Percentiles rank a stretch among this genome's conserved stretches.
Conservation (phyloP, 768 basidiomycete genomes). For the Hirschioporus abietinus region DNA sequence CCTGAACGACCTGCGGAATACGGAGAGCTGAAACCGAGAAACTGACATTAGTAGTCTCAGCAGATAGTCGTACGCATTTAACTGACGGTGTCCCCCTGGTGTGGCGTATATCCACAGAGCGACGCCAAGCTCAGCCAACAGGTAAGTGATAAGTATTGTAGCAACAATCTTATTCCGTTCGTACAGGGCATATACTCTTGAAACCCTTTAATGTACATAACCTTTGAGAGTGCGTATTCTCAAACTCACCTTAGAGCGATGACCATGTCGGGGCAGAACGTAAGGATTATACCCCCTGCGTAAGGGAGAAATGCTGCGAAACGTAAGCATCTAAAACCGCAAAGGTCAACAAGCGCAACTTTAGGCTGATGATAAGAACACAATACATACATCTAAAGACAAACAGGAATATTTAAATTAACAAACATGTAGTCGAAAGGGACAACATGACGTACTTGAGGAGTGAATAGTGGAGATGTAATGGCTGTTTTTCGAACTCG, state of each 20-base stretch:
- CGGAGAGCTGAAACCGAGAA: background rate
- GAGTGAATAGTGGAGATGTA: background rate
- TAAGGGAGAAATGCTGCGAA: background rate
- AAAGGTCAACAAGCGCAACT: background rate
- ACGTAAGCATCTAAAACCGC: background rate
- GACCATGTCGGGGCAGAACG: background rate
- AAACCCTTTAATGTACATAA: background rate
- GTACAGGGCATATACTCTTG: background rate
- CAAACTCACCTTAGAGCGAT: background rate
- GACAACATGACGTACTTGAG: background rate
- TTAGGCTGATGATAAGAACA: background rate
- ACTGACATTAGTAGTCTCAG: background rate
- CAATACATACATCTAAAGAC: background rate
- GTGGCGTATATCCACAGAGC: background rate
- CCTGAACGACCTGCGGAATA: background rate
- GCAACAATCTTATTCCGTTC: background rate
- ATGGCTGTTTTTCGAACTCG: background rate
- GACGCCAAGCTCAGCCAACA: background rate
- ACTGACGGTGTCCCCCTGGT: background rate
- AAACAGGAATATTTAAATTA: background rate
- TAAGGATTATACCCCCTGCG: background rate
- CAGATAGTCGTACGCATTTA: too few species aligned
- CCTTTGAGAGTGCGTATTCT: background rate
- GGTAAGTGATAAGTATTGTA: background rate
- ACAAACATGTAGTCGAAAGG: background rate